Conservation (phyloP, 768 basidiomycete species). For the Suillus variegatus region DNA sequence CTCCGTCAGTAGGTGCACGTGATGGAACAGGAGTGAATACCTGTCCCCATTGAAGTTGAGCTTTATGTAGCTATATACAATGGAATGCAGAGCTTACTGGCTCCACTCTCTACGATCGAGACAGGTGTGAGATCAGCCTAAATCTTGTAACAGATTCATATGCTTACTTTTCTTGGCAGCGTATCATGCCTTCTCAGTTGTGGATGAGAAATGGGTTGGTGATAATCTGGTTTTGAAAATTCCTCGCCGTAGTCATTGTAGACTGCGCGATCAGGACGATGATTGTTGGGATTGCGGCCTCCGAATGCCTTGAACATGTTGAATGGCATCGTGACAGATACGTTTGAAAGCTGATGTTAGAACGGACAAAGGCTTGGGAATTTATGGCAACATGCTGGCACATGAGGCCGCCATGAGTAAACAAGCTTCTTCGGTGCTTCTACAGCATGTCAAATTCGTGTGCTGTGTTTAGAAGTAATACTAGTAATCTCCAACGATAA, state of each 20-base stretch:
- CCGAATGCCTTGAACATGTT: slow-evolving; percentile 39
- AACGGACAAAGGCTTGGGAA: slow-evolving; percentile 17
- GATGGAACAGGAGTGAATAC: slow-evolving; percentile 35
- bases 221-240: slow-evolving; percentile 30
- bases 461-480: not conserved
- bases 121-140: not conserved
- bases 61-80: not conserved
- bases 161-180: slow-evolving; percentile 8
- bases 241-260: slow-evolving; percentile 30
- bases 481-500: slow-evolving; percentile 1
- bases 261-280: slow-evolving; percentile 22
- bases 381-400: slow-evolving; percentile 25
- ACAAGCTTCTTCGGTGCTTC: slow-evolving; percentile 8
- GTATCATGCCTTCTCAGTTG: slow-evolving; percentile 20
- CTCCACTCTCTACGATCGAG: slow-evolving; percentile 28
- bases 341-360: slow-evolving; percentile 18
- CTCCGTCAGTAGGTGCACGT: slow-evolving; percentile 32
- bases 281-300: slow-evolving; percentile 32
- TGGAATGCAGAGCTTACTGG: slow-evolving; percentile 25
- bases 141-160: not conserved
- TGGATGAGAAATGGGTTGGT: slow-evolving; percentile 12
- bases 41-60: slow-evolving; percentile 19
- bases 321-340: slow-evolving; percentile 34
- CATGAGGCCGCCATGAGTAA: slow-evolving; percentile 30
- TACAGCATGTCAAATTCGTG: not conserved